Base-by-base conservation (phyloP, 495 filamentous ascomycete species). In the Viridothelium virens region DNA sequence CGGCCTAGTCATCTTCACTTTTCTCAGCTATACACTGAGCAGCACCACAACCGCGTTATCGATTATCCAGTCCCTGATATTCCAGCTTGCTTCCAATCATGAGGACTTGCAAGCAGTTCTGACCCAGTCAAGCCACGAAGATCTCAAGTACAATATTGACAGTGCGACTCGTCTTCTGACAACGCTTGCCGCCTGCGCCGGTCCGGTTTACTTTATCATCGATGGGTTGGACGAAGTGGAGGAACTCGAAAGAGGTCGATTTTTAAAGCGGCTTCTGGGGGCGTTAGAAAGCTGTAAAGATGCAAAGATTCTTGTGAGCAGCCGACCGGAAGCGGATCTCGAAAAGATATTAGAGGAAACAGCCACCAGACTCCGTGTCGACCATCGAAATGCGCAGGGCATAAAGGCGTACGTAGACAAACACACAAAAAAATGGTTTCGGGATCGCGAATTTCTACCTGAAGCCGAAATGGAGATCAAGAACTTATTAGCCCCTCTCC, bases 211-310 rank as follows among this genome's bases (percentile, higher is more conserved):
- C 64, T 59, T 75, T 41, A 50, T 74, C 59, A 64, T 75, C 44
- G 73, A 75, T 62, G 73, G 73, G 31, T 34, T 72, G 18, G 73
- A 75, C 50, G 73, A 75, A 69, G 74, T 72, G 39, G 65, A 70
- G 50, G 65, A 68, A 64, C 18, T 62, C 12, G 72, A 74, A 64
- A 72, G 73, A 0, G n/a, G 33, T 14, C 69, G 64, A 62, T 64
- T 74, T 14, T 7, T 14, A 14, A 44, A 44, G 7, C 41, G 14
- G 41, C 41, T 44, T 44, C 41, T 44, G 41, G 6, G 41, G 7
- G 41, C 14, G 41, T 14, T 44, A 1, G 41, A 44, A 44, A 44
- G 14, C 14, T 44, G 41, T 14, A 44, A 44, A 44, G 41, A 44
- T 44, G 41, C 41, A 44, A 44, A 44, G 14, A 14, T 44, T 44